Conservation (phyloP, 176 grass and related monocot species). For the Hordeum marinum region DNA sequence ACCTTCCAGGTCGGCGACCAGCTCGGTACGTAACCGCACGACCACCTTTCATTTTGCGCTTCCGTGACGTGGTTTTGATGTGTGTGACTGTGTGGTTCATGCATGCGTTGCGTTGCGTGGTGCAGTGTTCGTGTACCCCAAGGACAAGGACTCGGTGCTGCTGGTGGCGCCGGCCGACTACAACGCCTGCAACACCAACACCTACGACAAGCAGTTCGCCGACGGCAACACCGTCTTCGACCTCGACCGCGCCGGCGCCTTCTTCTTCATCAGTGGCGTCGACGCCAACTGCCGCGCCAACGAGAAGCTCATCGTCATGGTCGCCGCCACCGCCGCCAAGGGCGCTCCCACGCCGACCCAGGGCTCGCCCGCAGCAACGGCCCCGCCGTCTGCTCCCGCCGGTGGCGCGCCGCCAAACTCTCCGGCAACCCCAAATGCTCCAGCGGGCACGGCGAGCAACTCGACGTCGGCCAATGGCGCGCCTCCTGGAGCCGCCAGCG, state of each 20-base stretch:
- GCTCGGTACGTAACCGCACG: slow-evolving; percentile 33
- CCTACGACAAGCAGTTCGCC: slow-evolving; percentile 40
- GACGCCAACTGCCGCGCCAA: slow-evolving; percentile 47
- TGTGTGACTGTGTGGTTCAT: too few relatives aligned
- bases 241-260: slow-evolving; percentile 33
- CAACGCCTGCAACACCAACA: slow-evolving; percentile 75
- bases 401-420: not conserved
- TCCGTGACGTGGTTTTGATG: slow-evolving; percentile 8
- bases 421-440: not conserved
- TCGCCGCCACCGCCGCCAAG: not conserved
- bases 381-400: slow-evolving; percentile 10
- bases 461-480: slow-evolving; percentile 4
- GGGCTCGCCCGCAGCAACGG: not conserved
- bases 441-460: not conserved
- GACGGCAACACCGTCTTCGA: slow-evolving; percentile 65
- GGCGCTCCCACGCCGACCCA: not conserved
- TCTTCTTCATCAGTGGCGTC: slow-evolving; percentile 71
- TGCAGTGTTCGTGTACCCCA: slow-evolving; percentile 67
- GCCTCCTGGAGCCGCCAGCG: slow-evolving; percentile 6
- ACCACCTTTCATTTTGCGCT: not conserved
- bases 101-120: not conserved
- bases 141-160: slow-evolving; percentile 63
- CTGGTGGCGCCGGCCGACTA: slow-evolving; percentile 57
- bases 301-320: slow-evolving; percentile 47
- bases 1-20: slow-evolving; percentile 60